Base-by-base conservation (phyloP, 305 asterid species). In the Fraxinus nigra region DNA sequence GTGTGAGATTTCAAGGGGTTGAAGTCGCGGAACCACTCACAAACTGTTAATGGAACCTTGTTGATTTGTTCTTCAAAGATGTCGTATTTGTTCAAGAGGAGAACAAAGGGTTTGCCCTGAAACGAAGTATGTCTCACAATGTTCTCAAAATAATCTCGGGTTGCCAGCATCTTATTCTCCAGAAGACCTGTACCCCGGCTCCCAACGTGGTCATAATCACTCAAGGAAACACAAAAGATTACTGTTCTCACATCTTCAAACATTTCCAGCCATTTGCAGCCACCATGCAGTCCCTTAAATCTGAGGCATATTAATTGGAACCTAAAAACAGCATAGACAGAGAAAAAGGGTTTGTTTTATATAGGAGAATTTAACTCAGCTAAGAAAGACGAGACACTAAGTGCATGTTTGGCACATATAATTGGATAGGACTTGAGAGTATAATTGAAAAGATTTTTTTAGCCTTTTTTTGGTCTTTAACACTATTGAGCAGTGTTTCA, bases 1-100 rank as follows among this genome's bases (percentile, higher is more conserved):
- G 81, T 87, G 65, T 79, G 82, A 18, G 80, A 78, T 77, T 79
- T 83, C 38, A 86, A 13, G 6, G 97, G 93, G 81, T 88, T 82
- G 89, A 94, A 94, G 82, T 91, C 97, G 0, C 76, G 43, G 80
- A 94, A 92, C 97, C 97, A 93, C 40, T 90, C 89, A 34, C 97
- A 94, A 7, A 82, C 89, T 9, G 85, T 83, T 67, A 94, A 13
- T 0, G 94, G 95, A 76, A 84, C 89, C 24, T 30, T 80, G 46
- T 79, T 40, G 75, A 92, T 81, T 85, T 90, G 86, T 40, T 90
- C 94, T 88, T 92, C 91, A 5, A 94, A 91, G n/a, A 70, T 48
- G 59, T 94, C 92, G 18, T 85, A 90, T 40, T 92, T 90, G 89
- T 92, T 93, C 82, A 94, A 74, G 37, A 93, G 84, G 46, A 94